These are phyloP conservation scores for Akebia trifoliata DNA, from an alignment of 164 flowering plant genomes.

Conservation along the genomic window DNA sequence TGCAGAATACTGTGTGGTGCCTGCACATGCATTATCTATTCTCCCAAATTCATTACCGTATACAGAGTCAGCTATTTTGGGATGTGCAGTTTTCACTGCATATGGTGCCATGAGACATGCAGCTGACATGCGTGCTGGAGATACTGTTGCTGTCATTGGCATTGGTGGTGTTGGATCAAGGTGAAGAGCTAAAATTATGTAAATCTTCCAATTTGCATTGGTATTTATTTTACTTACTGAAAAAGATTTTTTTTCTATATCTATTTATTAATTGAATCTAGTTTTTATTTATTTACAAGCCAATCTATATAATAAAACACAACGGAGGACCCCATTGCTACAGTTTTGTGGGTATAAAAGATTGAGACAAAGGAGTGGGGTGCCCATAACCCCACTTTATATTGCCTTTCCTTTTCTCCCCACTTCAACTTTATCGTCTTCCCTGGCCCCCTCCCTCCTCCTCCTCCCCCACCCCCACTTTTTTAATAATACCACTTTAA, in stretches of 20 bases:
- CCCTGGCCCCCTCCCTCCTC: too few species aligned
- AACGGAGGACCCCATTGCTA: too few species aligned
- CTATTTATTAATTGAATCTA: neutral
- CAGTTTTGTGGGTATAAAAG: too few species aligned
- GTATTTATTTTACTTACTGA: neutral
- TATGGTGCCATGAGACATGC: constrained; percentile 99
- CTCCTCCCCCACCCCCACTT: too few species aligned
- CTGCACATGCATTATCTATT: constrained; percentile 72
- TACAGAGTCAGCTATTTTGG: constrained; percentile 88
- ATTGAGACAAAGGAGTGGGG: too few species aligned
- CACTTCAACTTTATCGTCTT: too few species aligned
- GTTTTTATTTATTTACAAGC: too few species aligned
- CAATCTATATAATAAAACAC: too few species aligned
- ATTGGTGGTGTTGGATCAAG: constrained; percentile 98
- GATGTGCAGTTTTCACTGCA: constrained; percentile 97
- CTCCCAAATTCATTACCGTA: constrained; percentile 84
- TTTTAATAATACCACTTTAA: too few species aligned
- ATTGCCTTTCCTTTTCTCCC: too few species aligned
- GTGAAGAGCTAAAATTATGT: constrained; percentile 27
- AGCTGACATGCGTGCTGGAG: constrained; percentile 88
- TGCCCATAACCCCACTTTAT: too few species aligned
- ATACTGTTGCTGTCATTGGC: constrained; percentile 94
- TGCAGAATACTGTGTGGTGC: constrained; percentile 93
- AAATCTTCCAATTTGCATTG: neutral
- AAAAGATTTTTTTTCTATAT: neutral